phyloP scores from a whole-genome alignment of 208 protist species.

The Tritrichomonas foetus region DNA sequence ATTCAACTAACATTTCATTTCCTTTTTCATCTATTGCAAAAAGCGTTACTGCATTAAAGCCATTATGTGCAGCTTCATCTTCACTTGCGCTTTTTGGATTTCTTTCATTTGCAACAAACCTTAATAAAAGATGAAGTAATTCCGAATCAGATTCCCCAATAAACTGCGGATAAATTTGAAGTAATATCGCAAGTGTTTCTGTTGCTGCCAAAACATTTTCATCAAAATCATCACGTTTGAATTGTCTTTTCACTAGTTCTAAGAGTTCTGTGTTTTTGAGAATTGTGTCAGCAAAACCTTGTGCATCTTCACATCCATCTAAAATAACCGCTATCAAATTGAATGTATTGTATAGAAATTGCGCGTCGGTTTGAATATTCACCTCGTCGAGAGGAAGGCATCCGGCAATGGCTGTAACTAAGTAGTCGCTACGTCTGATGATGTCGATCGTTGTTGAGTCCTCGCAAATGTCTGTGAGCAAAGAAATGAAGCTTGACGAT shows the following conservation, averaged over 20 bases:
- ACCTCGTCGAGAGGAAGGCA: background rate
- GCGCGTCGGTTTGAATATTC: background rate
- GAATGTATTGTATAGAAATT: background rate
- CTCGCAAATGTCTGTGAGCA: background rate
- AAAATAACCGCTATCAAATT: background rate
- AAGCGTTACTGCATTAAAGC: background rate
- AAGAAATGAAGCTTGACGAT: background rate
- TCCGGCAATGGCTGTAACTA: background rate
- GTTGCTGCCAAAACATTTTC: conserved; percentile 27
- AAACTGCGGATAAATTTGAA: background rate
- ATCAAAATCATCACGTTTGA: conserved; percentile 12
- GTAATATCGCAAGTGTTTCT: background rate
- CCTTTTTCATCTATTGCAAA: background rate
- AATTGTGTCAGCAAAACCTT: background rate
- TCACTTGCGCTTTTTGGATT: background rate
- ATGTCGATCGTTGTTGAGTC: background rate
- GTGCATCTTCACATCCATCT: conserved; percentile 19
- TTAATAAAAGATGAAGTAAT: background rate
- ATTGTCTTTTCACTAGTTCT: background rate
- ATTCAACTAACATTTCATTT: background rate
- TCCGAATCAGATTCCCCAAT: background rate
- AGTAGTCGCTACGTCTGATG: background rate
- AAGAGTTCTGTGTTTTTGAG: background rate
- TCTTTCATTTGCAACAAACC: background rate
- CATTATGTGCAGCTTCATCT: conserved; percentile 21